Evolutionary conservation across 2,329 filamentous ascomycete species (phyloP).

Genomic region (Botryotinia narcissicola): DNA sequence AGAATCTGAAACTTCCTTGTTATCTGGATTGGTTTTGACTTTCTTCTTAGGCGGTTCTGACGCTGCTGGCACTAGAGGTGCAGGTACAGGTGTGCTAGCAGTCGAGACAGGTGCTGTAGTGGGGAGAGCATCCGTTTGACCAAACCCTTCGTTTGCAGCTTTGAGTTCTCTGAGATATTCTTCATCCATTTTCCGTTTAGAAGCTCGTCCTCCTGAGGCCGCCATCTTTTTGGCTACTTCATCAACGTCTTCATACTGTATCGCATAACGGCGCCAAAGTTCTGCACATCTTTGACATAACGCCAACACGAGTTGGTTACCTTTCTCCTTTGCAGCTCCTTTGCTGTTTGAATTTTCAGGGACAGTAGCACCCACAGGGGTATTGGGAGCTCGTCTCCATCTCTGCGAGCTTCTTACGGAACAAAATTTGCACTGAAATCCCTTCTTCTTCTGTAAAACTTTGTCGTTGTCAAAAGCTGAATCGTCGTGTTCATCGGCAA

Average conservation of each 20-base stretch:
- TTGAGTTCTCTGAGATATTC: constrained; percentile 76
- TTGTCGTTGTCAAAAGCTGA: constrained; percentile 94
- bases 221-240: constrained; percentile 86
- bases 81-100: constrained; percentile 32
- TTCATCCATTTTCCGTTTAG: constrained; percentile 88
- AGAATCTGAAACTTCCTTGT: constrained; percentile 47
- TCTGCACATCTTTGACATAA: constrained; percentile 88
- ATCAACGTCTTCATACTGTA: constrained; percentile 92
- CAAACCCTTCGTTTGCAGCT: constrained; percentile 61
- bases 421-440: constrained; percentile 95
- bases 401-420: constrained; percentile 74
- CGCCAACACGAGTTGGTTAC: constrained; percentile 70
- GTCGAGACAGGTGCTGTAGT: constrained; percentile 25
- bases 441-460: constrained; percentile 69
- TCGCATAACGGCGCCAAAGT: constrained; percentile 92
- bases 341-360: constrained; percentile 62
- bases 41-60: constrained; percentile 64
- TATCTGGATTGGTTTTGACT: constrained; percentile 53
- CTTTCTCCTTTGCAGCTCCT: constrained; percentile 69
- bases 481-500: constrained; percentile 89
- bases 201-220: constrained; percentile 74
- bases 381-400: constrained; percentile 86
- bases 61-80: constrained; percentile 30
- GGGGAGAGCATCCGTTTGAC: constrained; percentile 42
- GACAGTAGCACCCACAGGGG: constrained; percentile 67